phyloP scores from a whole-genome alignment of 2,329 filamentous ascomycete genomes.

The Hypoxylon sp. region DNA sequence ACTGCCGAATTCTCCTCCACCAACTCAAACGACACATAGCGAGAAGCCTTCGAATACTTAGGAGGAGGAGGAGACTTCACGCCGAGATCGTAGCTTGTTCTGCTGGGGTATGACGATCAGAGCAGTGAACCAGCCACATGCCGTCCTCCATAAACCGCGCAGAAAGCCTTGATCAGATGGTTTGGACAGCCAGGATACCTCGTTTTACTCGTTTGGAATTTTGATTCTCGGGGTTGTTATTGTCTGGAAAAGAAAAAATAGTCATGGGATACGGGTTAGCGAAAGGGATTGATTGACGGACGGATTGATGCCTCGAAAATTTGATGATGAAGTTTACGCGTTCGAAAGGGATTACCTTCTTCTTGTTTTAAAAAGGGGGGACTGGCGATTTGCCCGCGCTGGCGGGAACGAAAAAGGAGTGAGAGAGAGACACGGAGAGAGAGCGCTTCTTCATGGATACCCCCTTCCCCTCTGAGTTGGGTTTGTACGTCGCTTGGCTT shows the following conservation, averaged over 20 bases:
- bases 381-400: constrained; percentile 21
- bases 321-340: constrained; percentile 35
- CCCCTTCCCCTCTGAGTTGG: constrained; percentile 45
- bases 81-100: constrained; percentile 19
- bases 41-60: constrained; percentile 49
- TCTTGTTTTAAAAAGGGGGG: constrained; percentile 19
- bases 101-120: constrained; percentile 36
- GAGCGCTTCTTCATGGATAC: constrained; percentile 48
- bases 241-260: constrained; percentile 21
- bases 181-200: constrained; percentile 26
- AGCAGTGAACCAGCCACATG: constrained; percentile 22
- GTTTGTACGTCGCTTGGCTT: constrained; percentile 33
- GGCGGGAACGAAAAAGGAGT: constrained; percentile 31
- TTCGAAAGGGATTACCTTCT: constrained; percentile 16
- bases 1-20: constrained; percentile 50
- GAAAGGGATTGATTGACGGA: constrained; percentile 24
- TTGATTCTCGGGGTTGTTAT: constrained; percentile 18
- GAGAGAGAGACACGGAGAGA: no score
- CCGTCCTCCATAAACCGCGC: constrained; percentile 19
- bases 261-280: constrained; percentile 18
- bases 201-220: constrained; percentile 24
- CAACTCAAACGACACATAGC: constrained; percentile 48
- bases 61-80: constrained; percentile 40
- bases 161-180: constrained; percentile 12
- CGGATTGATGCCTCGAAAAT: constrained; percentile 21